Evolutionary conservation across 208 protist genomes (phyloP).

Genomic region (Crithidia mellificae): DNA sequence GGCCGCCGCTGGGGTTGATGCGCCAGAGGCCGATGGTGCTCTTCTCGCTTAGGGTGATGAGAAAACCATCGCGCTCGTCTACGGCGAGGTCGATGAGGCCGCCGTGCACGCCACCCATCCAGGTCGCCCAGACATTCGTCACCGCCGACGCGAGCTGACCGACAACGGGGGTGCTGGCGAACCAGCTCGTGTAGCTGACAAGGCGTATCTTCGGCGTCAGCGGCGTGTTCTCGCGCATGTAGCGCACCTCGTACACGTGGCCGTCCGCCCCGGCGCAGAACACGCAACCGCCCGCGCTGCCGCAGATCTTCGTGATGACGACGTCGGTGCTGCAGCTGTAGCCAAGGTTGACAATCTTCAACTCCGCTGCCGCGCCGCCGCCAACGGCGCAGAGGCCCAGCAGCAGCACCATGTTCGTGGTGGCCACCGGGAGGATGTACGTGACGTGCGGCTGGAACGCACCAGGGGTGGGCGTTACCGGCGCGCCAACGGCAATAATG

Average conservation of each 20-base stretch:
- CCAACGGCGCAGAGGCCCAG: conserved; percentile 82
- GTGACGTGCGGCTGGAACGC: conserved; percentile 87
- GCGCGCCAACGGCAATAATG: conserved; percentile 76
- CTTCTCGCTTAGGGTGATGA: conserved; percentile 73
- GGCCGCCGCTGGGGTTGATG: conserved; percentile 47
- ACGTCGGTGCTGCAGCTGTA: conserved; percentile 64
- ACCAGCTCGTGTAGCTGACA: conserved; percentile 61
- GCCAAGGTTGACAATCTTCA: conserved; percentile 73
- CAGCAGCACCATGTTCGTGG: conserved; percentile 66
- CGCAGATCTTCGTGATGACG: conserved; percentile 60
- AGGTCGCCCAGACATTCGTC: conserved; percentile 52
- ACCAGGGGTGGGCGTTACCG: conserved; percentile 47
- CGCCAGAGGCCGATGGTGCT: conserved; percentile 75
- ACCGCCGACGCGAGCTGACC: conserved; percentile 56
- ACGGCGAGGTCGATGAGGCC: conserved; percentile 75
- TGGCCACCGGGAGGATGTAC: conserved; percentile 76
- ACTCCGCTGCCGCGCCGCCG: conserved; percentile 41
- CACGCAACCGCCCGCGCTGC: conserved; percentile 53
- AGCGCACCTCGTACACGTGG: conserved; percentile 80
- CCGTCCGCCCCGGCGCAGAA: conserved; percentile 84
- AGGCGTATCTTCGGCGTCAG: conserved; percentile 73
- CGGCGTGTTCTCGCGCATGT: conserved; percentile 66
- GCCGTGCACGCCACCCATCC: conserved; percentile 43
- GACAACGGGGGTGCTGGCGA: conserved; percentile 52
- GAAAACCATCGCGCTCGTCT: conserved; percentile 54